These are phyloP conservation scores for Cladosporium sp. DNA, from an alignment of 2,329 filamentous ascomycete genomes.

Conservation along the genomic window DNA sequence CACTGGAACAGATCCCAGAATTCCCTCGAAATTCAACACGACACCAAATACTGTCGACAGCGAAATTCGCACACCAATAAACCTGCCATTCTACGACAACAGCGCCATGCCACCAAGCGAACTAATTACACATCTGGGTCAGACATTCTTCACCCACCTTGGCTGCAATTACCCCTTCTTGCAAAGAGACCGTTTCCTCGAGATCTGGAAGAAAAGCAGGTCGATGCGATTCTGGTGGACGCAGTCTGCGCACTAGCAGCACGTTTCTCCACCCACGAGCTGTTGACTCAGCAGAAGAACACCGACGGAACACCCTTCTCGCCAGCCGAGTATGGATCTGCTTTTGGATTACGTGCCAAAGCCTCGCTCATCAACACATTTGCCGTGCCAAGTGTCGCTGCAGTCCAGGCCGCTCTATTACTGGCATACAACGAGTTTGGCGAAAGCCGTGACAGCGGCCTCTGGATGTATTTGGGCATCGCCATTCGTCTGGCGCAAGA, in stretches of 20 bases:
- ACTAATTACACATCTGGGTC: slow-evolving; percentile 70
- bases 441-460: slow-evolving; percentile 77
- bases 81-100: slow-evolving; percentile 70
- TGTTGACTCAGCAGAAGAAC: slow-evolving; percentile 49
- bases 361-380: slow-evolving; percentile 79
- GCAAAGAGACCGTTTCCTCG: slow-evolving; percentile 67
- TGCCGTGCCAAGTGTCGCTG: slow-evolving; percentile 74
- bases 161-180: slow-evolving; percentile 86
- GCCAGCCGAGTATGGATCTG: slow-evolving; percentile 66
- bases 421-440: slow-evolving; percentile 89
- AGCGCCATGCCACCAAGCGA: slow-evolving; percentile 68
- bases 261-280: slow-evolving; percentile 64
- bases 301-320: slow-evolving; percentile 42
- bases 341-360: slow-evolving; percentile 78
- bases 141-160: slow-evolving; percentile 75
- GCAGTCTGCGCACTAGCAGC: slow-evolving; percentile 79
- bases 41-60: slow-evolving; percentile 26
- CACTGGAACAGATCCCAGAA: slow-evolving; percentile 13
- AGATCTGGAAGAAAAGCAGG: slow-evolving; percentile 72
- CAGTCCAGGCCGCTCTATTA: slow-evolving; percentile 76
- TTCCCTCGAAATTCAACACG: slow-evolving; percentile 14
- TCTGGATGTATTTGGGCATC: slow-evolving; percentile 92
- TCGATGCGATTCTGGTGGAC: slow-evolving; percentile 82
- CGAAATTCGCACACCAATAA: slow-evolving; percentile 42
- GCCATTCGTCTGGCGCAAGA: slow-evolving; percentile 80